Base-by-base conservation (phyloP, 2,329 filamentous ascomycete genomes). In the Verticillium nonalfalfae region DNA sequence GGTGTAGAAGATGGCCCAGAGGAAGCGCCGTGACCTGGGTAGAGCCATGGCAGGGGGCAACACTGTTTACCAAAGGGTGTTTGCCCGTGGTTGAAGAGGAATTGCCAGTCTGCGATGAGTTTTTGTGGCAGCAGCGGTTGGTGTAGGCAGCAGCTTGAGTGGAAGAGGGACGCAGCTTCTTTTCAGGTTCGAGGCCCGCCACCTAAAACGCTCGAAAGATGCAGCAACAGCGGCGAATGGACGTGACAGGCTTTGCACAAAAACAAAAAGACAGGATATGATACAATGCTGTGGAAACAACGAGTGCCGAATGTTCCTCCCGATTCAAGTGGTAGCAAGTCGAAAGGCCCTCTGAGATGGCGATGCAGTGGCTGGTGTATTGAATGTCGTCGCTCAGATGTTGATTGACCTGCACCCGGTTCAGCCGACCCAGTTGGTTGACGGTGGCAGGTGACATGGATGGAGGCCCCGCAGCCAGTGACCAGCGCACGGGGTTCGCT, bases 1-100 rank as follows among this genome's bases (percentile, higher is more conserved):
- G 11, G 65, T 59, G 63, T 66, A 65, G 56, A 65, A 62, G 7
- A 56, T 11, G 11, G 54, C 59, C 45, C n/a, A 21, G 45, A 52
- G 45, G 18, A 52, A 26, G 45, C 45, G 45, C 10, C 45, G 45
- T 52, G 45, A 31, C 11, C 45, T 52, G n/a, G 18, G 45, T 3
- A 52, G 4, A 21, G 45, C n/a, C 45, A 52, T 52, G 18, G 18
- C 18, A 18, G 45, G 4, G 45, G 13, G 15, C 7, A 45, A 1
- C 14, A 9, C 3, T 7, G 15, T 5, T 9, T 6, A 7, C 15
- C 39, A 7, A 45, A 21, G 5, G 7, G 39, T 18, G 1, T 6
- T 2, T 5, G 18, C 2, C 38, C 5, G 38, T 39, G 38, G 10
- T 5, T 31, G 26, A 31, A 31, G 2, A 31, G 2, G 2, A 31